Evolutionary conservation across 129 eudicot genomes (phyloP).

Genomic region (Logfia minima): DNA sequence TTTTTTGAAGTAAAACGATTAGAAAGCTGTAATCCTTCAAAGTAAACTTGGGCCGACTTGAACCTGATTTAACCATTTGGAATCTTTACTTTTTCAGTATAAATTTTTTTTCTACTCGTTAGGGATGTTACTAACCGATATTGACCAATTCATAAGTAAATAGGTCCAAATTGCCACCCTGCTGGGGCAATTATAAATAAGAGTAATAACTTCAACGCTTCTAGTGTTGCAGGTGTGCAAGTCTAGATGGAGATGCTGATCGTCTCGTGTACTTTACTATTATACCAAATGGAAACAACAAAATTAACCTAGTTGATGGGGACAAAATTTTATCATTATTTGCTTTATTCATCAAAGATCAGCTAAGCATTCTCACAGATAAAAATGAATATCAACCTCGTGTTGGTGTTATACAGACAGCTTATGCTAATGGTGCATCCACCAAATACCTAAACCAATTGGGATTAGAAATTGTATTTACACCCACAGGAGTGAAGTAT

Average conservation of each 20-base stretch:
- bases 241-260: conserved; percentile 97
- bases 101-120: not conserved
- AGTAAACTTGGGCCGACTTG: not conserved
- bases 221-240: conserved; percentile 89
- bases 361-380: conserved; percentile 46
- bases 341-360: conserved; percentile 73
- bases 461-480: conserved; percentile 70
- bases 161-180: not conserved
- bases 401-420: conserved; percentile 87
- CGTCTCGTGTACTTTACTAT: conserved; percentile 77
- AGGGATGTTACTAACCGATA: not conserved
- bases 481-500: conserved; percentile 92
- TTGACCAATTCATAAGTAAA: not conserved
- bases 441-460: conserved; percentile 61
- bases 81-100: not conserved
- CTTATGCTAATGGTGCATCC: conserved; percentile 96
- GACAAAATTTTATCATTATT: conserved; percentile 90
- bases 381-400: conserved; percentile 41
- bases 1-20: not conserved
- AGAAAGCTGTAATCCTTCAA: not conserved
- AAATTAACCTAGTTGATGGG: conserved; percentile 75
- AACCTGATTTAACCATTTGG: not conserved
- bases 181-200: conserved; percentile 6
- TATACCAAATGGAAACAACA: conserved; percentile 43
- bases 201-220: conserved; percentile 38